These are phyloP conservation scores for Sporisorium graminicola DNA, from an alignment of 1,284 basidiomycete species.

Conservation along the genomic window DNA sequence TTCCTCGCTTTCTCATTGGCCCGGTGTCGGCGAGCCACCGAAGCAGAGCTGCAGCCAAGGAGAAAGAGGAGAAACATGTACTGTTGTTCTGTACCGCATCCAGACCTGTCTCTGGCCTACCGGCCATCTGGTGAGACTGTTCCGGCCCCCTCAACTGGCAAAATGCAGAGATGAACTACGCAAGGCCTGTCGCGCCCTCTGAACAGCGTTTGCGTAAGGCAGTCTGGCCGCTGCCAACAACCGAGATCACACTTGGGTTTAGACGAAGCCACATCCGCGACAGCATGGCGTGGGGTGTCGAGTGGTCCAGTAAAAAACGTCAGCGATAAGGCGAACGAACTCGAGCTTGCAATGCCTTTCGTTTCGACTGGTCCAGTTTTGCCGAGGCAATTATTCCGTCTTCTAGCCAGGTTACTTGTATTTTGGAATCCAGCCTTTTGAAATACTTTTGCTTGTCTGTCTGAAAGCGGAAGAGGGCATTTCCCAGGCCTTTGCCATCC, in stretches of 20 bases:
- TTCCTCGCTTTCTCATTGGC: constrained; percentile 18
- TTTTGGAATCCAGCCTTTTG: too few relatives aligned
- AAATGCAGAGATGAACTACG: background rate
- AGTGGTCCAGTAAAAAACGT: too few relatives aligned
- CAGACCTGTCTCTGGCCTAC: background rate
- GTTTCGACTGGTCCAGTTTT: too few relatives aligned
- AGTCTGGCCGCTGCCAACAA: background rate
- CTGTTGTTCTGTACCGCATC: background rate
- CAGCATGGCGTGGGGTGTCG: too few relatives aligned
- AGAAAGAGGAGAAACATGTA: background rate
- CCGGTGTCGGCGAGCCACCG: constrained; percentile 11
- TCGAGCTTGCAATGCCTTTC: too few relatives aligned
- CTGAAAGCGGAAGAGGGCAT: too few relatives aligned
- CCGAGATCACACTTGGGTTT: background rate
- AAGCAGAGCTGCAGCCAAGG: background rate
- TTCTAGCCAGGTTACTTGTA: too few relatives aligned
- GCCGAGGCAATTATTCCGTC: too few relatives aligned
- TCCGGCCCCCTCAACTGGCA: too few relatives aligned
- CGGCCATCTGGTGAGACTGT: background rate
- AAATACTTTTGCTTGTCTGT: too few relatives aligned
- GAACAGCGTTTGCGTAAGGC: background rate
- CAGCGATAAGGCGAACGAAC: background rate
- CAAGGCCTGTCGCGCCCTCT: background rate
- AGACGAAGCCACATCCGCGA: background rate
- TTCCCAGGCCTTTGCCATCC: too few relatives aligned